Conservation (phyloP, 768 basidiomycete genomes). For the Xerocomellus intermedius region DNA sequence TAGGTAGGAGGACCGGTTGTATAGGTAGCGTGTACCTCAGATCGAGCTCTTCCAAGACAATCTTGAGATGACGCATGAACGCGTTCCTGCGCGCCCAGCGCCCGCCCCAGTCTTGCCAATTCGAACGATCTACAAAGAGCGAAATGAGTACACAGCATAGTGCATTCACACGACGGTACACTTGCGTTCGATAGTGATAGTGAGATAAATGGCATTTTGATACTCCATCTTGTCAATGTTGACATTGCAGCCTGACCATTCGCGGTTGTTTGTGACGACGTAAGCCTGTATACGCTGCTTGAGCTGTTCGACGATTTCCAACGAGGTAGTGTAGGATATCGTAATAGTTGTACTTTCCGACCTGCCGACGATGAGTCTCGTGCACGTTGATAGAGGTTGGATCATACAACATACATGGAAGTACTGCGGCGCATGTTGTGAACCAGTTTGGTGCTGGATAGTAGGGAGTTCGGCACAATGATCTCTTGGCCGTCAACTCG, state of each 20-base stretch:
- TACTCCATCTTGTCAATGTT: constrained; percentile 81
- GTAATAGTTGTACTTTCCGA: constrained; percentile 70
- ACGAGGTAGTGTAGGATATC: constrained; percentile 67
- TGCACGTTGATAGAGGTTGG: not conserved
- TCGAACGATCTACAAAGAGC: constrained; percentile 55
- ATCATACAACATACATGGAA: constrained; percentile 59
- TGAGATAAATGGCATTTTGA: constrained; percentile 67
- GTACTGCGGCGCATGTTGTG: constrained; percentile 75
- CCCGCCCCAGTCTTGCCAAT: constrained; percentile 88
- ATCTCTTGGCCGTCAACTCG: constrained; percentile 82
- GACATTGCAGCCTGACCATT: constrained; percentile 64
- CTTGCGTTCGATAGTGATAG: constrained; percentile 72
- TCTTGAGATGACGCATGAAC: constrained; percentile 77
- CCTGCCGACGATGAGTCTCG: constrained; percentile 28
- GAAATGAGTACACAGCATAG: not conserved
- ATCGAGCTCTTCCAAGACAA: constrained; percentile 69
- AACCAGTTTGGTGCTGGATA: constrained; percentile 69
- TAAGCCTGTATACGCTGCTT: constrained; percentile 57
- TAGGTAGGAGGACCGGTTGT: constrained; percentile 64
- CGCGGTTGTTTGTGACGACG: constrained; percentile 61
- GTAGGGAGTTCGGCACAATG: constrained; percentile 72
- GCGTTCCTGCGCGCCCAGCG: constrained; percentile 71
- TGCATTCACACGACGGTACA: constrained; percentile 7
- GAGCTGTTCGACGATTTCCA: constrained; percentile 69
- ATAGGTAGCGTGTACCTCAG: constrained; percentile 67